phyloP scores from a whole-genome alignment of 106 monocot species.

The Vanilla planifolia region DNA sequence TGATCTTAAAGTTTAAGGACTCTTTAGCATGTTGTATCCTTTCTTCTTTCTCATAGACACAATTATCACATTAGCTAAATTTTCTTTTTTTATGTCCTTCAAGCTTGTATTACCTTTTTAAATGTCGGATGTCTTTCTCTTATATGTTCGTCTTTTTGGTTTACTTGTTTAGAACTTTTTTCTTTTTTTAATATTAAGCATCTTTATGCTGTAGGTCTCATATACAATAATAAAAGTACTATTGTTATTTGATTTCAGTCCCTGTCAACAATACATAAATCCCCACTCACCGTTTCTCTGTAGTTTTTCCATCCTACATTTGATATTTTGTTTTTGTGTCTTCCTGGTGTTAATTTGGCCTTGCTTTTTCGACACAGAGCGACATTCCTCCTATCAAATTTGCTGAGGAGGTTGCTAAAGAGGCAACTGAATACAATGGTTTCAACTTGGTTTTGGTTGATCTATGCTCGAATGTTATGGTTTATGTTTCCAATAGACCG shows the following conservation, averaged over 20 bases:
- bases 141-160: neutral
- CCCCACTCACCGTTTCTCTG: neutral
- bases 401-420: constrained; percentile 58
- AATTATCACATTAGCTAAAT: no score
- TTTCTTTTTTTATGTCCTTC: neutral
- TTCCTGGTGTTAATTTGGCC: neutral
- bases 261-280: neutral
- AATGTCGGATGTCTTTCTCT: neutral
- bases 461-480: constrained; percentile 66
- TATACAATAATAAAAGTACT: neutral
- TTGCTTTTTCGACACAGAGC: constrained; percentile 27
- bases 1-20: neutral
- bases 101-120: neutral
- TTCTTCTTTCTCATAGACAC: no score
- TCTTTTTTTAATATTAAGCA: neutral
- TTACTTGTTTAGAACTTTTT: neutral
- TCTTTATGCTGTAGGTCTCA: neutral
- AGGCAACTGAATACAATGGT: constrained; percentile 71
- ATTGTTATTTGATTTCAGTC: neutral
- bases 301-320: neutral
- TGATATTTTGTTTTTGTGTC: neutral
- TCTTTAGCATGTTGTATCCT: neutral
- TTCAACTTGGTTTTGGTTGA: constrained; percentile 76
- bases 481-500: constrained; percentile 74
- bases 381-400: constrained; percentile 52